phyloP scores from a whole-genome alignment of 257 asterid species.

The Ballota nigra region DNA sequence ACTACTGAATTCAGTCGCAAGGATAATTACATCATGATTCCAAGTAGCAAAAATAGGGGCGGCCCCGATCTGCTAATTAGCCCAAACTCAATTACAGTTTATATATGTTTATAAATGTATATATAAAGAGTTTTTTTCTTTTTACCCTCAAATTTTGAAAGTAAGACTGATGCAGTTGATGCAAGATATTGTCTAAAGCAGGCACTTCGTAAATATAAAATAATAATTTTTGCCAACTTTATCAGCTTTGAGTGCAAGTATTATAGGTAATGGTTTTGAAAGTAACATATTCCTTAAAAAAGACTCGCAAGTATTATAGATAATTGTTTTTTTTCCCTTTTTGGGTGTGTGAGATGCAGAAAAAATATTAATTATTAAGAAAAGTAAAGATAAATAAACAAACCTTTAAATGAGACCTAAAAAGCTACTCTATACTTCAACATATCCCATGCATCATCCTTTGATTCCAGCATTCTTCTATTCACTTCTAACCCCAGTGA shows the following conservation, averaged over 20 bases:
- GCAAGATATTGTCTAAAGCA: neutral
- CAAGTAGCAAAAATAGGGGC: conserved; percentile 22
- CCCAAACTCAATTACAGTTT: neutral
- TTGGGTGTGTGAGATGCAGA: neutral
- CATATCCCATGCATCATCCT: neutral
- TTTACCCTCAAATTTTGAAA: neutral
- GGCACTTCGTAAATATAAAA: conserved; percentile 10
- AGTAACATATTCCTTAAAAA: too few species aligned
- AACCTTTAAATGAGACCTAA: neutral
- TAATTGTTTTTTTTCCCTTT: neutral
- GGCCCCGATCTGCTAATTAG: conserved; percentile 13
- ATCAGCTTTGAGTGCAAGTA: neutral
- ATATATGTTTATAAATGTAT: conserved; percentile 5
- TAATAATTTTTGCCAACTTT: neutral
- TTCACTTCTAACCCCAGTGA: neutral
- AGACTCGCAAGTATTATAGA: too few species aligned
- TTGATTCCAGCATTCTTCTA: neutral
- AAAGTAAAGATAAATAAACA: neutral
- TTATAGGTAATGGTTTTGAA: too few species aligned
- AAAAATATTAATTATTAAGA: neutral
- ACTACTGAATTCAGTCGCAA: conserved; percentile 38
- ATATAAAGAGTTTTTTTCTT: conserved; percentile 6
- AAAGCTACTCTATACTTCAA: neutral
- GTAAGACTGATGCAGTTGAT: conserved; percentile 14
- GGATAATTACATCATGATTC: conserved; percentile 24